Base-by-base conservation (phyloP, 306 rosid genomes). In the Aeschynomene evenia region DNA sequence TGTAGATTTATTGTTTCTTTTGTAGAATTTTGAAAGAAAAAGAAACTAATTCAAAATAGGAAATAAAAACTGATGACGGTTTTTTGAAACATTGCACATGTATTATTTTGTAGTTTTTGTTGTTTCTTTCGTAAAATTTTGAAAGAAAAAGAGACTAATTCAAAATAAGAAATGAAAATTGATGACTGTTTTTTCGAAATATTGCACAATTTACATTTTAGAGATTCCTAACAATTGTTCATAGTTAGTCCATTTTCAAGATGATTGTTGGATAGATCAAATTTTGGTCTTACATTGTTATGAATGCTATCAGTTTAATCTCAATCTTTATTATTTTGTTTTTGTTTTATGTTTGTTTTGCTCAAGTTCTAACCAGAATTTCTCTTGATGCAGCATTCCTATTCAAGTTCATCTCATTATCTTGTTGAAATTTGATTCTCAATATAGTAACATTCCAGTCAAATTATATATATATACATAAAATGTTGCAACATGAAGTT, bases 321-420 rank as follows among this genome's bases (percentile, higher is more conserved):
- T 39, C 8, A n/a, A n/a, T n/a, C n/a, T n/a, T n/a, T n/a, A n/a
- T n/a, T 9, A 12, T 15, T 1, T 28, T 49, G 5, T 16, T 9
- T 21, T 15, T 1, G 18, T 50, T 10, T 18, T 14, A 3, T 13
- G 43, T 2, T 50, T 8, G 37, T 31, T 50, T 7, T 5, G 12
- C 19, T 26, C 53, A 24, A 46, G 0, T 34, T 67, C 71, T 68
- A 68, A 68, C 75, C 36, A 52, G 51, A 9, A 7, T 13, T 68
- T 78, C 9, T 66, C 60, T 58, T 78, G 71, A 51, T 72, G 70
- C 58, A 58, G 66, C 66, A 20, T 21, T 23, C n/a, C 0, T 9
- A 18, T 50, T 50, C 39, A 63, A 37, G 39, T n/a, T 48, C 31
- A 55, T 77, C 33, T 9, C 53, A 26, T 63, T 11, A 31, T 26